Evolutionary conservation across 495 filamentous ascomycete species (phyloP), one percentile per base, ranked within the genome.

Genomic region (Astrothelium macrocarpum): DNA sequence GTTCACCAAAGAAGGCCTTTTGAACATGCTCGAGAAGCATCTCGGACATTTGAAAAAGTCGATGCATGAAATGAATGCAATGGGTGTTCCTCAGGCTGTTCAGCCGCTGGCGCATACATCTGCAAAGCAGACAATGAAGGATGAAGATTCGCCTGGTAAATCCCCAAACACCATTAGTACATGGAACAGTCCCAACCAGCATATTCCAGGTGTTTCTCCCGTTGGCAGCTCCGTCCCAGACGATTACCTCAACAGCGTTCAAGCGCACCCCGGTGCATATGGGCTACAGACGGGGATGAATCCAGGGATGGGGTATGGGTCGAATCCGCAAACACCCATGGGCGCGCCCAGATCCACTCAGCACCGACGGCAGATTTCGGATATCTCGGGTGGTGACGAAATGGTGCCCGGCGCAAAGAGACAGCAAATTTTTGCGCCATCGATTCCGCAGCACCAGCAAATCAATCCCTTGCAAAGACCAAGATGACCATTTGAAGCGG

Each of bases 1-100:
- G 0, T 98, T 98, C 73, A 98, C 93, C 1, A 91, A 91, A 72
- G 93, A 97, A 72, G 93, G 92, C 60, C 88, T 98, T 71, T 80
- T 96, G 53, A 85, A 87, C 63, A 90, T 96, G 78, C 81, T 98
- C 16, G 90, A 93, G 73, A 95, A 91, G 70, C 90, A 96, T 68
- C 80, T 98, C 60, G 81, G 82, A 10, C 89, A 90, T 73, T 80
- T 96, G 62, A 90, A 87, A 75, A 81, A 81, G 65, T 74, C 81
- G 0, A 67, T 78, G 28, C 79, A 79, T 61, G 80, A 78, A n/a
- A 81, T 86, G 65, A 85, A 87, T 34, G 76, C 78, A 66, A 79
- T 67, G 66, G 62, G 65, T 67, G 60, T 65, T 2, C 61, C 65
- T 29, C 70, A 49, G 45, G 70, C 58, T 77, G 80, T 74, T 70